A percentile compares a stretch with the other conserved stretches of the same genome.
These are phyloP conservation scores for Mrakia gelida DNA, from an alignment of 768 basidiomycete species.

Conservation along the genomic window DNA sequence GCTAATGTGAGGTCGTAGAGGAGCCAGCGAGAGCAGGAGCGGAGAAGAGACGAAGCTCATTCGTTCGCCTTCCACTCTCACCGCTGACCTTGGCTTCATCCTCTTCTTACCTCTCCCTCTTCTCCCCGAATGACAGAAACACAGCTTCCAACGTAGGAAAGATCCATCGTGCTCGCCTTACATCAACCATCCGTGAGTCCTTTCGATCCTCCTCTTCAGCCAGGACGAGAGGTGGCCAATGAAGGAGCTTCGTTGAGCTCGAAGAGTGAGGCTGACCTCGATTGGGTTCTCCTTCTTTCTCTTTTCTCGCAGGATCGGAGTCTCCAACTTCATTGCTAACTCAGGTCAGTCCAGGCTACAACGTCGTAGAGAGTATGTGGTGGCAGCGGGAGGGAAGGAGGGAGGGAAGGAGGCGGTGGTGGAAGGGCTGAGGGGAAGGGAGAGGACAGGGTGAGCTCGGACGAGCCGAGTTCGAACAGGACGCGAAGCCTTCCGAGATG, in stretches of 20 bases:
- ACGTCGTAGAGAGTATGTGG: too few species aligned
- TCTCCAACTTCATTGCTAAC: slow-evolving; percentile 24
- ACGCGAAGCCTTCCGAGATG: too few species aligned
- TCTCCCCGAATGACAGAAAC: slow-evolving; percentile 17
- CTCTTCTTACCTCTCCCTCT: background rate
- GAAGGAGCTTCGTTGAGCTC: background rate
- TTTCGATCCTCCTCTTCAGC: background rate
- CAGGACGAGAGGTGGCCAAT: background rate
- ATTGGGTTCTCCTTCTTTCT: background rate
- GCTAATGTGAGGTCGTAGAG: background rate
- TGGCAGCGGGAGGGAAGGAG: background rate
- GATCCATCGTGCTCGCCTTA: slow-evolving; percentile 25
- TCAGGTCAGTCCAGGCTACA: slow-evolving; percentile 1
- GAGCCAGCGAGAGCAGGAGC: background rate
- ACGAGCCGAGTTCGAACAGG: too few species aligned
- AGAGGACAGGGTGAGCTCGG: background rate
- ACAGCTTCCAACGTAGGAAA: slow-evolving; percentile 24
- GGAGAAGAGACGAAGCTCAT: background rate
- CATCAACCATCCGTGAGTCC: slow-evolving; percentile 26
- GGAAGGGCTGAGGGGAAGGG: background rate
- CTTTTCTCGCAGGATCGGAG: background rate
- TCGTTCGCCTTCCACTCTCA: background rate
- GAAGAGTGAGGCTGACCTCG: background rate
- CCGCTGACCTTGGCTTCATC: background rate
- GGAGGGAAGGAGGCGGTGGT: background rate